phyloP scores from a whole-genome alignment of 306 rosid species.

The Medicago lupulina region DNA sequence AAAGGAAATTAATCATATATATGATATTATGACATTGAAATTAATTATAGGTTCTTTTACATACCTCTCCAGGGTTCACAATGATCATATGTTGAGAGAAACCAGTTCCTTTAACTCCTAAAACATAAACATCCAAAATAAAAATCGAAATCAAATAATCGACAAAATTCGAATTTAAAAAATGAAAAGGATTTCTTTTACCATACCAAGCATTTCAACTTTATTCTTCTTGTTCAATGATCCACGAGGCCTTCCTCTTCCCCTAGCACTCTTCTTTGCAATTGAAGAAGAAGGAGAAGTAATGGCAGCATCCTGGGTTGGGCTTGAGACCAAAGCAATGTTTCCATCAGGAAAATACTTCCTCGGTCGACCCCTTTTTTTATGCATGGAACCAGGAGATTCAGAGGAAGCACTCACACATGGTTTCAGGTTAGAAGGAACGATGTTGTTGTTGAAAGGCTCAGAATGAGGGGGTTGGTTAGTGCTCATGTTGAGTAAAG shows the following conservation, averaged over 20 bases:
- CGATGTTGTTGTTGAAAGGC: not conserved
- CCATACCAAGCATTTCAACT: constrained; percentile 62
- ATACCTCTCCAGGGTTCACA: constrained; percentile 81
- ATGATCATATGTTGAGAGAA: constrained; percentile 73
- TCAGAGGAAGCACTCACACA: too few relatives aligned
- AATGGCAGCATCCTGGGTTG: not conserved
- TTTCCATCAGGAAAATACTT: not conserved
- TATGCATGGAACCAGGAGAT: not conserved
- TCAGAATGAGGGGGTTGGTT: not conserved
- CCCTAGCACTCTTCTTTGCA: constrained; percentile 44
- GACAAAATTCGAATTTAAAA: not conserved
- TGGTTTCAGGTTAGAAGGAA: too few relatives aligned
- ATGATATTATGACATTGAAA: not conserved
- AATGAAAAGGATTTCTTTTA: too few relatives aligned
- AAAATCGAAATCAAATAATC: not conserved
- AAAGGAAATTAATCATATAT: not conserved
- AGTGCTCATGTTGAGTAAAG: not conserved
- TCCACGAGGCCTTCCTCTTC: constrained; percentile 81
- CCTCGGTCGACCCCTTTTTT: not conserved
- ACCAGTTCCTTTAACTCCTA: constrained; percentile 60
- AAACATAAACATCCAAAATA: not conserved
- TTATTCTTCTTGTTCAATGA: constrained; percentile 65
- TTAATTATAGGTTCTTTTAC: not conserved
- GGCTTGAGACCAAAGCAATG: not conserved
- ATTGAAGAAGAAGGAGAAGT: not conserved